Base-by-base conservation (phyloP, 352 stramenopile species). In the Globisporangium uncinulatum region DNA sequence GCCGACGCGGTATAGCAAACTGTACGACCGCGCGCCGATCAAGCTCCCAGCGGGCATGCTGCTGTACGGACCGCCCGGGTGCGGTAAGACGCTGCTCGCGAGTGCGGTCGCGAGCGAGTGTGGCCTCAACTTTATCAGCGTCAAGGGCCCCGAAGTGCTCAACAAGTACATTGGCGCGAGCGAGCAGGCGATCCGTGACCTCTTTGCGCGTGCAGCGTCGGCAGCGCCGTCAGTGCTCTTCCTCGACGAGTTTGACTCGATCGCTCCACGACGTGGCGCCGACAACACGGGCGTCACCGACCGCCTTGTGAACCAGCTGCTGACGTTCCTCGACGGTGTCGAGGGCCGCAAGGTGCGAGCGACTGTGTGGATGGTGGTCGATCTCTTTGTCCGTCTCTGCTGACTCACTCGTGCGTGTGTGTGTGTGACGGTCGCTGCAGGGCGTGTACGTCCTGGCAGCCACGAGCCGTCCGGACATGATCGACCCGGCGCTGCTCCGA, bases 251-350 rank as follows among this genome's bases (percentile, higher is more conserved):
- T 97, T 99, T 55, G 96, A 99, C 56, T 94, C 95, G 11, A 87
- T 99, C 42, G 95, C 95, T 32, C 95, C 95, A n/a, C 85, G 89
- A 10, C 86, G 96, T 57, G 96, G 95, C 39, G 82, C 83, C 13
- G 84, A 98, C 62, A 92, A 97, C 65, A 98, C 92, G 8, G 94
- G 96, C 31, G 95, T 99, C 34, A 99, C 95, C 0, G 96, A 99
- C 66, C 79, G 97, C 20, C 90, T 99, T 29, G 96, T 99, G 47
- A 99, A 99, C 65, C 97, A 99, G 59, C 73, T 99, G 48, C 83
- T 99, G 0, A 99, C 96, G 0, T 98, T 98, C 63, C 67, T 99
- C 47, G 96, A 99, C 75, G 96, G 96, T 42, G 95, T 99, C 13
- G 96, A 99, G 73, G 76, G 70, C 0, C 65, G 86, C 56, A 87